Evolutionary conservation across 2,329 filamentous ascomycete species (phyloP).

Genomic region (Cadophora sp.): DNA sequence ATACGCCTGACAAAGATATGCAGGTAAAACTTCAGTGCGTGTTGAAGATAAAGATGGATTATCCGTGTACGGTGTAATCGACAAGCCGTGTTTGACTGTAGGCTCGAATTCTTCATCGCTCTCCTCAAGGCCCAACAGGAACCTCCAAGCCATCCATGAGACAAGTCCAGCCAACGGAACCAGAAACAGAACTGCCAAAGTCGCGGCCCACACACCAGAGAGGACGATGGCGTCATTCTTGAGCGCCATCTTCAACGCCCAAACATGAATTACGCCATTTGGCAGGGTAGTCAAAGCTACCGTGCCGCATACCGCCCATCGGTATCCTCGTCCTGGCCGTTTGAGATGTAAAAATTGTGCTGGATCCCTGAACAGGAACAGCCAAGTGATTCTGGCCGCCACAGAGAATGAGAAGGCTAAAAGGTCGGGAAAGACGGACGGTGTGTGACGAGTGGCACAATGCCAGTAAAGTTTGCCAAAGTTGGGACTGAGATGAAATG

Average conservation of each 20-base stretch:
- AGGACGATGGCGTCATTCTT: background rate
- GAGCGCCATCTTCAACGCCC: conserved; percentile 5
- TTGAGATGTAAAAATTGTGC: background rate
- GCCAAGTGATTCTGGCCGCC: conserved; percentile 2
- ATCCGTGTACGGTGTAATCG: background rate
- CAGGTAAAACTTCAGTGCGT: no score
- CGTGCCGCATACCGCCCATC: conserved; percentile 2
- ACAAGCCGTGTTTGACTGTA: background rate
- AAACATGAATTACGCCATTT: conserved; percentile 5
- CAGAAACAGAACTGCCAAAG: background rate
- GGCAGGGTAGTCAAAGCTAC: conserved; percentile 1
- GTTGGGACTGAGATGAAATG: conserved; percentile 3
- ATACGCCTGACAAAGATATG: conserved; percentile 2
- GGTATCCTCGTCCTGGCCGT: background rate
- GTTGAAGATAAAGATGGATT: background rate
- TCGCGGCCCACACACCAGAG: background rate
- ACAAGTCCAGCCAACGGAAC: background rate
- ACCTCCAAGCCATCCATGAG: conserved; percentile 14
- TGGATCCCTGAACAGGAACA: conserved; percentile 10
- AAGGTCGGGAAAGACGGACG: background rate
- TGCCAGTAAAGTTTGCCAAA: conserved; percentile 9
- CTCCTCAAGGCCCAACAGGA: background rate
- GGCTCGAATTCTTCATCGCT: conserved; percentile 9
- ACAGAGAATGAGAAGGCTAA: background rate
- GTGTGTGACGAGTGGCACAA: background rate